Evolutionary conservation across 129 eudicot genomes (phyloP), one percentile per base, ranked within the genome.

Genomic region (Flaveria brownii): DNA sequence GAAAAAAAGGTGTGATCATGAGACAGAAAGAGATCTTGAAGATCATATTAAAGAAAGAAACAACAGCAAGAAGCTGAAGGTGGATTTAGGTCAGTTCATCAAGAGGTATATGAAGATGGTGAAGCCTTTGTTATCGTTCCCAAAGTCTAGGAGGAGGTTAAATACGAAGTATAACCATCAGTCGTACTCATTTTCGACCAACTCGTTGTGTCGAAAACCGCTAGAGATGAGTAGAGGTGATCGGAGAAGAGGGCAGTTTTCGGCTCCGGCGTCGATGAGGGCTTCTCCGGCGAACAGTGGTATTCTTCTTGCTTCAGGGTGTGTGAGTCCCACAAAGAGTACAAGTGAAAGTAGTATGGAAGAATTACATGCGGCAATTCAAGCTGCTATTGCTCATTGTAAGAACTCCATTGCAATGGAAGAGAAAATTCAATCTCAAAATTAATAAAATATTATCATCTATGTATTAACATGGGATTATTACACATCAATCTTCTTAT

Each of bases 381-480:
- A 88, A 81, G 98, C 98, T 67, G 98, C 98, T 15, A 93, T 93
- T 78, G 90, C 98, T 84, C 98, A 93, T 81, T 93, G 98, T 85
- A 93, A 93, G 86, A 88, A 90, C 4, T 93, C 98, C 7, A 83
- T 82, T 46, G 85, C 89, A 23, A 57, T 70, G 73, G 88, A 90
- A 61, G 87, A 83, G 15, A 80, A 80, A 28, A 33, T 52, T 65
- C 33, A 28, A 54, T 50, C 78, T 0, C 23, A 51, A 41, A 23
- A 12, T 10, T 79, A 16, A 22, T 47, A 16, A 20, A 46, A 6
- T 0, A 4, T 14, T 16, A 6, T 22, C 41, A 15, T 77, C 36
- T 13, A 15, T 52, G 23, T 65, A 16, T 65, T 12, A 76, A 50
- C 26, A 41, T 20, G 60, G 36, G 23, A 70, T 55, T 16, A 69